Evolutionary conservation across 306 rosid genomes (phyloP), one percentile per base, ranked within the genome.

Genomic region (Medicago arabica): DNA sequence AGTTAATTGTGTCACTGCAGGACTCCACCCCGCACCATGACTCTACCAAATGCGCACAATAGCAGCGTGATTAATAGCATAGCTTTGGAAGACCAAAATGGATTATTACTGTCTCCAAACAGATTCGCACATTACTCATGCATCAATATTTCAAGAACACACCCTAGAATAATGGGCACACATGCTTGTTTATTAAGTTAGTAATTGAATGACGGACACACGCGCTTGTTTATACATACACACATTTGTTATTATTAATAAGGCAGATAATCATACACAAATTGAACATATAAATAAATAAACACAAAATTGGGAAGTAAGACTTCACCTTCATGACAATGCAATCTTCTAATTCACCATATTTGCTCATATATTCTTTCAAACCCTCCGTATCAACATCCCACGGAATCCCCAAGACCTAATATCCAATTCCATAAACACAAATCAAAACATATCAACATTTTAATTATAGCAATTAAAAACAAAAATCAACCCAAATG

Each of bases 381-480:
- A 92, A 78, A 13, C 93, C 93, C 23, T 90, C 97, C 0, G 97
- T 92, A 81, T 90, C 96, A 49, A 92, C 76, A 34, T 92, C 96
- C 96, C 97, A 92, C 3, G 93, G 96, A 40, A 92, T 88, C 49
- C 89, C 89, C 87, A 92, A 78, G 82, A 92, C 97, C 97, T 92
- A 74, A 46, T 40, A 39, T 50, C 36, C 74, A 83, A 67, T 66
- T 72, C 55, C 19, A 71, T 25, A 15, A 65, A 23, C 9, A 38
- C 64, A 72, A 18, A 38, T 55, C 28, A 74, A 14, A 19, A 11
- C 54, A 49, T 15, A 1, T 49, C 55, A 49, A 49, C 15, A 6
- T 15, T 15, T 14, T 53, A 6, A 53, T 53, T 17, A 31, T 14
- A 5, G 31, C 6, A 17, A 72, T 2, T 17, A 0, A 19, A 28